Base-by-base conservation (phyloP, 2,329 filamentous ascomycete genomes). In the Trichoderma sp. region DNA sequence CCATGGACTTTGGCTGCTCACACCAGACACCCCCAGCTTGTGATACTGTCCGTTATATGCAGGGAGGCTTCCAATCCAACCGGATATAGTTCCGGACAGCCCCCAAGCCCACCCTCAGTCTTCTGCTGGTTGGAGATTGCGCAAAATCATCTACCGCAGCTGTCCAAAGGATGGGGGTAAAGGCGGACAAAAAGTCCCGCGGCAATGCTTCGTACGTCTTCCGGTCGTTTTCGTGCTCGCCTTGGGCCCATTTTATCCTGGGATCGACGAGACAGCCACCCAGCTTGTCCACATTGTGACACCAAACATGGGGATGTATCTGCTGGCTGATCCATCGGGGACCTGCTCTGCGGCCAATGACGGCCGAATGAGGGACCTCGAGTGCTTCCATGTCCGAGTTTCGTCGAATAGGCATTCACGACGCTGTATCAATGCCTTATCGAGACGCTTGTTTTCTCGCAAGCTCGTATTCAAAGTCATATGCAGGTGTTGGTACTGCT, bases 41-140 rank as follows among this genome's bases (percentile, higher is more conserved):
- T 64, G 63, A 65, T 39, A 65, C 63, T 48, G 29, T 29, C 27
- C 19, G 8, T 13, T 15, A 19, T 27, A 35, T 65, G 63, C 63
- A 65, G 17, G 52, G 61, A 65, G 52, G 25, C 17, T 56, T 15
- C n/a, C 25, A 32, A 50, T 15, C 63, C 63, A 65, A 65, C 63
- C 63, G 63, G 63, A 56, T 42, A 13, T 17, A 19, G 27, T 25
- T 27, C 63, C 50, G 63, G 39, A 29, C 37, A 57, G 52, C 63
- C 52, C 63, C 37, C 63, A 65, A 45, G 52, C 27, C 63, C 63
- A 56, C 37, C 19, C 25, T n/a, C 34, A 22, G n/a, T 42, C 34
- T 45, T 8, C 22, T 29, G 42, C 10, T 63, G 15, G 50, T 34
- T 25, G 8, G n/a, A 13, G 27, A 45, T 35, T 64, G 50, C 27